Percentiles rank a stretch among this genome's conserved stretches.
Evolutionary conservation across 768 basidiomycete species (phyloP).

Genomic region (Kwoniella dejecticola): DNA sequence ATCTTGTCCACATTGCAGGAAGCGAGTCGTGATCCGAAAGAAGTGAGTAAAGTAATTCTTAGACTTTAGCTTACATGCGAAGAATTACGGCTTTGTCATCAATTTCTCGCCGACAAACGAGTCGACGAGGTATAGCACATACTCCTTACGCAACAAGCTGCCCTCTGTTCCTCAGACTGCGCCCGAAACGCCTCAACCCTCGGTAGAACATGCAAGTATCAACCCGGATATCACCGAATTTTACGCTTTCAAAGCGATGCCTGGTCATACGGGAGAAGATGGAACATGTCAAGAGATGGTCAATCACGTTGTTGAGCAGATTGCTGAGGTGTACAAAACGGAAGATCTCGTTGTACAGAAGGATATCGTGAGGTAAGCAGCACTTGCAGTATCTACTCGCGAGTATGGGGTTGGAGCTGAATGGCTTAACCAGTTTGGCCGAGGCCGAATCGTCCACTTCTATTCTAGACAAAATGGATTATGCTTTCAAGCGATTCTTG

Average conservation of each 20-base stretch:
- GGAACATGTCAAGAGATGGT: constrained; percentile 74
- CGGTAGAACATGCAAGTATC: constrained; percentile 53
- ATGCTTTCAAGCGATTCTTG: constrained; percentile 83
- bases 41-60: constrained; percentile 53
- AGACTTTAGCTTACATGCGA: background rate
- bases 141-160: constrained; percentile 71
- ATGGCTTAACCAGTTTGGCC: constrained; percentile 61
- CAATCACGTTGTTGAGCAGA: constrained; percentile 71
- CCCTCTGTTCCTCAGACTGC: constrained; percentile 59
- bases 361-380: constrained; percentile 82
- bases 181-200: constrained; percentile 61
- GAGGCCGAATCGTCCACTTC: constrained; percentile 85
- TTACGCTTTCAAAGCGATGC: constrained; percentile 57
- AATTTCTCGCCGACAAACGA: constrained; percentile 74
- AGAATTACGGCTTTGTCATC: constrained; percentile 81
- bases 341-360: constrained; percentile 63
- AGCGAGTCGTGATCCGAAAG: constrained; percentile 78
- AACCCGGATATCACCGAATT: constrained; percentile 37
- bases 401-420: too few species aligned
- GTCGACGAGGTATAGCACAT: constrained; percentile 76
- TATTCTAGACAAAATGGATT: constrained; percentile 88
- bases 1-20: constrained; percentile 92
- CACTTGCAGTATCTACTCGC: too few species aligned
- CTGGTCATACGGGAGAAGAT: constrained; percentile 49
- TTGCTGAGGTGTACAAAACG: constrained; percentile 59